phyloP scores from a whole-genome alignment of 768 basidiomycete genomes.

The Tricholoma saponaceum region DNA sequence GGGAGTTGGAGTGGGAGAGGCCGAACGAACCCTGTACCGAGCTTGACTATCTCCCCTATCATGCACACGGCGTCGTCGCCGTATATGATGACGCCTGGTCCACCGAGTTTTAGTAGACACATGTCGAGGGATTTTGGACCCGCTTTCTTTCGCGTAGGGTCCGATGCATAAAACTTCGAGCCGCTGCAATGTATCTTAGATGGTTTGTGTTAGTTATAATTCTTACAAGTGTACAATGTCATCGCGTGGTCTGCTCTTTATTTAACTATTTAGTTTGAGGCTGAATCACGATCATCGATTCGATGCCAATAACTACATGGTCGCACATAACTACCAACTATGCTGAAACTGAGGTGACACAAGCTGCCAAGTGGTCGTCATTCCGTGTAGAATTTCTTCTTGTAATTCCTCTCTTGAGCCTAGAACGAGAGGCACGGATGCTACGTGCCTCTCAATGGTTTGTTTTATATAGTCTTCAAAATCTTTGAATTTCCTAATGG shows the following conservation, averaged over 20 bases:
- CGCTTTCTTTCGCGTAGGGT: constrained; percentile 1
- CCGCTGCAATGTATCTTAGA: neutral
- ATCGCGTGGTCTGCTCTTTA: too few relatives aligned
- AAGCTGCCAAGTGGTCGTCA: too few relatives aligned
- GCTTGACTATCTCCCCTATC: constrained; percentile 22
- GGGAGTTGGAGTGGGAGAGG: constrained; percentile 3
- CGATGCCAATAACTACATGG: too few relatives aligned
- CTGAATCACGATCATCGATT: too few relatives aligned
- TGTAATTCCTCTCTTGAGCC: too few relatives aligned
- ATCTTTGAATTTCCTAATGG: neutral
- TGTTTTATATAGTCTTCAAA: too few relatives aligned
- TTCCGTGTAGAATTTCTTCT: too few relatives aligned
- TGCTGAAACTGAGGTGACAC: too few relatives aligned
- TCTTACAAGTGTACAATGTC: too few relatives aligned
- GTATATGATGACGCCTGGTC: constrained; percentile 22
- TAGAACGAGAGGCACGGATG: neutral
- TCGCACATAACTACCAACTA: too few relatives aligned
- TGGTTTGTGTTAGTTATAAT: neutral
- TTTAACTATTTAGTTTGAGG: too few relatives aligned
- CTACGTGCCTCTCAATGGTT: neutral
- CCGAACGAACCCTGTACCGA: neutral
- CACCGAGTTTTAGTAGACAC: constrained; percentile 17
- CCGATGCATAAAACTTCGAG: neutral
- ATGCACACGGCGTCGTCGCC: constrained; percentile 27
- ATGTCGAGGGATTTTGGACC: constrained; percentile 6